Percentiles rank a stretch among this genome's conserved stretches.
These are phyloP conservation scores for Prorocentrum cordatum DNA, from an alignment of 169 alveolate genomes.

Conservation along the genomic window DNA sequence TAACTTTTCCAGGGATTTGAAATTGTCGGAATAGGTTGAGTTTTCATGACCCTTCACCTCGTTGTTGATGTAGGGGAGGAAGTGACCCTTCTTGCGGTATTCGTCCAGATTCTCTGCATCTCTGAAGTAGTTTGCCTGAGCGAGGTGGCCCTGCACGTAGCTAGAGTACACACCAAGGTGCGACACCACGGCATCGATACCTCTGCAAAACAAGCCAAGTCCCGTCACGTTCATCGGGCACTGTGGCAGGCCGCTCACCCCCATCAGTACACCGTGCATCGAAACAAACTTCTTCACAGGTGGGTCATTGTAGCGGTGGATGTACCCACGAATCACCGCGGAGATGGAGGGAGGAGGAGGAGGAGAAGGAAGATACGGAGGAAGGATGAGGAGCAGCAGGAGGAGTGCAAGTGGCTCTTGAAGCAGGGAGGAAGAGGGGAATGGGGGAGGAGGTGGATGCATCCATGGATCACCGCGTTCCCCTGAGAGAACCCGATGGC, in stretches of 20 bases:
- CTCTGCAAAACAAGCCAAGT: not conserved
- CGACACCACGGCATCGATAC: slow-evolving; percentile 34
- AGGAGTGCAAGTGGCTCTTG: no score
- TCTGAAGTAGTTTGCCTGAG: slow-evolving; percentile 63
- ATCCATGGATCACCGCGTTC: slow-evolving; percentile 5
- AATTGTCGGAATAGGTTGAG: slow-evolving; percentile 25
- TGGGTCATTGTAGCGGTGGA: slow-evolving; percentile 20
- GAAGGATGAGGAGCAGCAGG: no score
- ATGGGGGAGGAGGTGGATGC: no score
- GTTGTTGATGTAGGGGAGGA: slow-evolving; percentile 67
- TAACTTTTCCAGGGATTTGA: slow-evolving; percentile 47
- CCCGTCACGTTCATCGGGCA: slow-evolving; percentile 20
- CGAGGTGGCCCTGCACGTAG: slow-evolving; percentile 34
- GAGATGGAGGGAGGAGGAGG: no score
- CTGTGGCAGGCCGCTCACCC: slow-evolving; percentile 61
- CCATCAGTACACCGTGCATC: slow-evolving; percentile 64
- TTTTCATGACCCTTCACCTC: slow-evolving; percentile 49
- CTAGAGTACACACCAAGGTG: slow-evolving; percentile 35
- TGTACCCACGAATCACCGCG: slow-evolving; percentile 68
- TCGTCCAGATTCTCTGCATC: slow-evolving; percentile 31
- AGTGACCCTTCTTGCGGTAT: slow-evolving; percentile 31
- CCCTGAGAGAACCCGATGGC: slow-evolving; percentile 68
- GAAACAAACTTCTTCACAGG: not conserved
- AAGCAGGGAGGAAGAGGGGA: no score
- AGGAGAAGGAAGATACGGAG: no score